Percentiles rank a stretch among this genome's conserved stretches.
Conservation (phyloP, 192 early-diverging fungal genomes). For the Podila horticola region DNA sequence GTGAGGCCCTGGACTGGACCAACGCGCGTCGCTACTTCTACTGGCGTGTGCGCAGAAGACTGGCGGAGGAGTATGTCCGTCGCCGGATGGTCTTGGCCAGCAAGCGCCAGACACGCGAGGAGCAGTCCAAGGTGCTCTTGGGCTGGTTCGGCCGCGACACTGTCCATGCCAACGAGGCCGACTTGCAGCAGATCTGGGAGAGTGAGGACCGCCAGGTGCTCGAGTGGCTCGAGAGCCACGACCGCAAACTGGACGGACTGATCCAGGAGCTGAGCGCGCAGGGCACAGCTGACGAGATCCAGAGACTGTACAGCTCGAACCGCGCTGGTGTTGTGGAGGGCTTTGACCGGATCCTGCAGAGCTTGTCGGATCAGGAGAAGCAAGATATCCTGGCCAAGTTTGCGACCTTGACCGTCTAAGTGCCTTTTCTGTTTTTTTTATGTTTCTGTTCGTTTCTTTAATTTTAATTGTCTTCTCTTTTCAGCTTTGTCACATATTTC, state of each 20-base stretch:
- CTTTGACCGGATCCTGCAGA: slow-evolving; percentile 47
- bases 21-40: slow-evolving; percentile 89
- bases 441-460: background rate
- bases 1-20: slow-evolving; percentile 81
- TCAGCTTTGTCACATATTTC: slow-evolving; percentile 1
- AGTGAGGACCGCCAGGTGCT: slow-evolving; percentile 67
- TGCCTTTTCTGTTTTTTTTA: background rate
- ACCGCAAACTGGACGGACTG: slow-evolving; percentile 45
- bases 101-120: slow-evolving; percentile 57
- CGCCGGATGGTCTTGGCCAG: slow-evolving; percentile 63
- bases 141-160: slow-evolving; percentile 76
- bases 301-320: slow-evolving; percentile 45
- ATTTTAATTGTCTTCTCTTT: background rate
- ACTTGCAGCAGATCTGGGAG: slow-evolving; percentile 58
- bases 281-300: slow-evolving; percentile 32
- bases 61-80: slow-evolving; percentile 83
- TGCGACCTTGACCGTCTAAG: slow-evolving; percentile 35
- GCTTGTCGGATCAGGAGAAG: slow-evolving; percentile 47
- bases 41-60: slow-evolving; percentile 87
- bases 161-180: slow-evolving; percentile 20
- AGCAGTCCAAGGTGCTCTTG: slow-evolving; percentile 60
- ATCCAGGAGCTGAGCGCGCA: slow-evolving; percentile 36
- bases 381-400: slow-evolving; percentile 47
- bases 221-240: slow-evolving; percentile 69
- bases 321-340: slow-evolving; percentile 50